phyloP scores from a whole-genome alignment of 2,329 filamentous ascomycete species.

The Dryadomyces quercivorus region DNA sequence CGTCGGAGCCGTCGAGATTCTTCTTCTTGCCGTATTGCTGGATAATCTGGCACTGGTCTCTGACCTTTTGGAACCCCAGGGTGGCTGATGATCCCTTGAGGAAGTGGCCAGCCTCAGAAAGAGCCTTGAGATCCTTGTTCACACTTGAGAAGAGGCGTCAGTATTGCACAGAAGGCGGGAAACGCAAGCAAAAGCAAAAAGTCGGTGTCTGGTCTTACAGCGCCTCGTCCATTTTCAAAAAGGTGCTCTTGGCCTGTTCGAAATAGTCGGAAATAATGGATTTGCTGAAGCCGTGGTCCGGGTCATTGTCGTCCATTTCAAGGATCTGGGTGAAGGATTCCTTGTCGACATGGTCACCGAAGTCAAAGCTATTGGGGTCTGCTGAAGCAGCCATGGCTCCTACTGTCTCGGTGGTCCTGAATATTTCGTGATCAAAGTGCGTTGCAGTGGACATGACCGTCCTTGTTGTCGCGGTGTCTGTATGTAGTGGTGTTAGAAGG shows the following conservation, averaged over 20 bases:
- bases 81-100: conserved; percentile 95
- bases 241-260: conserved; percentile 77
- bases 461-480: background rate
- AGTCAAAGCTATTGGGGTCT: background rate
- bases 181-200: background rate
- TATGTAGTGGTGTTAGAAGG: background rate
- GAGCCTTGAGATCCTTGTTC: conserved; percentile 53
- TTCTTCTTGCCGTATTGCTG: conserved; percentile 81
- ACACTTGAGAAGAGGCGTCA: conserved; percentile 35
- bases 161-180: background rate
- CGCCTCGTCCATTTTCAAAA: conserved; percentile 67
- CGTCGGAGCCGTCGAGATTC: conserved; percentile 60
- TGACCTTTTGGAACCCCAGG: conserved; percentile 78
- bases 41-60: conserved; percentile 91
- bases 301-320: conserved; percentile 91
- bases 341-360: conserved; percentile 62
- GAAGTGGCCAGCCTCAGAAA: conserved; percentile 85
- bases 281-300: conserved; percentile 75
- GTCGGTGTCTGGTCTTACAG: conserved; percentile 52
- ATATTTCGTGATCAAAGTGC: background rate
- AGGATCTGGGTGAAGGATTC: conserved; percentile 87
- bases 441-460: background rate
- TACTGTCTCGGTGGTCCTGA: background rate
- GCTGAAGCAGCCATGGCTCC: background rate
- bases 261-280: conserved; percentile 90